These are phyloP conservation scores for Huntiella abstrusa DNA, from an alignment of 2,329 filamentous ascomycete genomes.

Conservation along the genomic window DNA sequence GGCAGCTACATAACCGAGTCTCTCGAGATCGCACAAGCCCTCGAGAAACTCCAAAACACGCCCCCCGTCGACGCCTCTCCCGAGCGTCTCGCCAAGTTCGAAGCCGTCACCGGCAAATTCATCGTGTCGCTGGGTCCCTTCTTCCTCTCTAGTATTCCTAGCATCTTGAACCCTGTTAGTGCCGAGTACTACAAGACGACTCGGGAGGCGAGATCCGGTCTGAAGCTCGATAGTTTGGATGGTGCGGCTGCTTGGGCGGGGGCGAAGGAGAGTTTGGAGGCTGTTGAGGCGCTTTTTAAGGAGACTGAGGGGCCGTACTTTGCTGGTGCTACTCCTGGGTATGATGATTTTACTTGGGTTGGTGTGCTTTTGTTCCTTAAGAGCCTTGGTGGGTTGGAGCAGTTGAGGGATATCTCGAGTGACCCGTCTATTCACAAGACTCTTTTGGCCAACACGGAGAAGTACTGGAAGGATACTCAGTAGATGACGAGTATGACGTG, in stretches of 20 bases:
- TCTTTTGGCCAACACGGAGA: constrained; percentile 16
- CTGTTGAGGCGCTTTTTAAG: constrained; percentile 32
- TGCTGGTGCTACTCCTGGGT: constrained; percentile 33
- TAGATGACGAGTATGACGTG: too few species aligned
- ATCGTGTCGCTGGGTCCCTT: constrained; percentile 20
- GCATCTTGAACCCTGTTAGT: constrained; percentile 32
- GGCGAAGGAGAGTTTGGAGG: constrained; percentile 15
- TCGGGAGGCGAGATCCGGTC: background rate
- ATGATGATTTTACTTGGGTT: constrained; percentile 39
- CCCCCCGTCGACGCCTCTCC: constrained; percentile 40
- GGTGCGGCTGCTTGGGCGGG: constrained; percentile 30
- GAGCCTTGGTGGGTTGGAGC: constrained; percentile 19
- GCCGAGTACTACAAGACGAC: constrained; percentile 22
- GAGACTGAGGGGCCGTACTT: constrained; percentile 41
- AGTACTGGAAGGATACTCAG: too few species aligned
- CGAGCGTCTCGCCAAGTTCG: constrained; percentile 26
- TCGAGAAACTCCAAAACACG: constrained; percentile 39
- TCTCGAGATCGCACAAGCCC: constrained; percentile 34
- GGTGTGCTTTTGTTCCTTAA: constrained; percentile 26
- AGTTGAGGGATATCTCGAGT: constrained; percentile 20
- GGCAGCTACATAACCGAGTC: constrained; percentile 47
- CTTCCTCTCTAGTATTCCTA: constrained; percentile 29
- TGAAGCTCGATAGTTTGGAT: constrained; percentile 29
- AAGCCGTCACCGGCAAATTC: constrained; percentile 17
- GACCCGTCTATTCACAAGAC: constrained; percentile 21